Conservation (phyloP, 164 flowering plant genomes). For the Umbellularia californica region DNA sequence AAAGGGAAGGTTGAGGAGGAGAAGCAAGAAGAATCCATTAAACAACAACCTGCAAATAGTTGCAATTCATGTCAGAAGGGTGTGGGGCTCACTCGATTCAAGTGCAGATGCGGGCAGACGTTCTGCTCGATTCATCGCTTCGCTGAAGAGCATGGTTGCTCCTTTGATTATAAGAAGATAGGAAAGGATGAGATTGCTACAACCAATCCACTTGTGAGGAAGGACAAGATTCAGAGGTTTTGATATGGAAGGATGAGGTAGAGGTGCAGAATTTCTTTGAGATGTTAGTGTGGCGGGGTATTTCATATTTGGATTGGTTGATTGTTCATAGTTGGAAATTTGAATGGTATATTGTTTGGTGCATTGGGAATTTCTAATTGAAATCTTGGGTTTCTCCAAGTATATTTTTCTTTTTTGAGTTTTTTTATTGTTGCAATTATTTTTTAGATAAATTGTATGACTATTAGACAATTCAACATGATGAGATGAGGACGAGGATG, state of each 20-base stretch:
- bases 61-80: constrained; percentile 46
- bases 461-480: too few relatives aligned
- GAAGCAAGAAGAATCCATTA: not conserved
- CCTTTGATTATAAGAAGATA: constrained; percentile 48
- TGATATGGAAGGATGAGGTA: constrained; percentile 14
- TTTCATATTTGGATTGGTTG: too few relatives aligned
- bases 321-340: too few relatives aligned
- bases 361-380: too few relatives aligned
- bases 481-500: too few relatives aligned
- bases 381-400: too few relatives aligned
- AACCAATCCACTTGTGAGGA: constrained; percentile 60
- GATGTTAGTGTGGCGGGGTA: too few relatives aligned
- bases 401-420: too few relatives aligned
- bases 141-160: constrained; percentile 15
- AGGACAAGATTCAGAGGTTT: constrained; percentile 50
- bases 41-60: constrained; percentile 19
- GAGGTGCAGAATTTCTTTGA: too few relatives aligned
- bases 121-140: constrained; percentile 58
- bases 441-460: too few relatives aligned
- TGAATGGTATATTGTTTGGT: too few relatives aligned
- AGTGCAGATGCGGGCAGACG: constrained; percentile 57
- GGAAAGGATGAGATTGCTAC: constrained; percentile 57
- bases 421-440: too few relatives aligned
- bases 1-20: not conserved
- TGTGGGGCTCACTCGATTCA: constrained; percentile 65